A percentile compares a stretch with the other conserved stretches of the same genome.
Conservation (phyloP, 2,329 filamentous ascomycete species). For the Teratosphaeria nubilosa region DNA sequence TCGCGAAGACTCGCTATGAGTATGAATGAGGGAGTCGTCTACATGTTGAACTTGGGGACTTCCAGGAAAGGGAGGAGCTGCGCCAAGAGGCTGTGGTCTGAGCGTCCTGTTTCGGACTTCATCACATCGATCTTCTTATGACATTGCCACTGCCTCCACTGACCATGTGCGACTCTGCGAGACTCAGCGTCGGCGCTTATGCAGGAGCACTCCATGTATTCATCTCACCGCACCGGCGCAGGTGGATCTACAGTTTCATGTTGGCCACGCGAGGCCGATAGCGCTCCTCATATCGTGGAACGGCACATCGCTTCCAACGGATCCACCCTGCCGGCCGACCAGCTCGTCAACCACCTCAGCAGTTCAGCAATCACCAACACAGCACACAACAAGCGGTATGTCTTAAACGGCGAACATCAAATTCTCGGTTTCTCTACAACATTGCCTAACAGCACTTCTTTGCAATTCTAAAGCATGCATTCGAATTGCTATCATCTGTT, state of each 20-base stretch:
- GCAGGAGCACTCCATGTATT: neutral
- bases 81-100: too few relatives aligned
- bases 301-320: neutral
- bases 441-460: too few relatives aligned
- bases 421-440: too few relatives aligned
- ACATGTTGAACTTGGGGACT: too few relatives aligned
- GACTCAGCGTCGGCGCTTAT: neutral
- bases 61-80: too few relatives aligned
- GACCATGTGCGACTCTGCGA: neutral
- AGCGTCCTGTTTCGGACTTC: neutral
- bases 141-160: neutral
- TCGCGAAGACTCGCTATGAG: too few relatives aligned
- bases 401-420: too few relatives aligned
- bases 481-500: too few relatives aligned
- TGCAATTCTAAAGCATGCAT: too few relatives aligned
- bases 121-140: neutral
- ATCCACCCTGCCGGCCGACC: neutral
- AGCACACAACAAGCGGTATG: too few relatives aligned
- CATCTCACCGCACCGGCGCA: too few relatives aligned
- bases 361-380: neutral
- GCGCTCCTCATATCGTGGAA: neutral
- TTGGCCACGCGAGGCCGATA: neutral
- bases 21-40: too few relatives aligned
- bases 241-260: neutral
- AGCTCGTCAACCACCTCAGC: neutral